Evolutionary conservation across 441 rosid species (phyloP).

Genomic region (Corymbia citriodora): DNA sequence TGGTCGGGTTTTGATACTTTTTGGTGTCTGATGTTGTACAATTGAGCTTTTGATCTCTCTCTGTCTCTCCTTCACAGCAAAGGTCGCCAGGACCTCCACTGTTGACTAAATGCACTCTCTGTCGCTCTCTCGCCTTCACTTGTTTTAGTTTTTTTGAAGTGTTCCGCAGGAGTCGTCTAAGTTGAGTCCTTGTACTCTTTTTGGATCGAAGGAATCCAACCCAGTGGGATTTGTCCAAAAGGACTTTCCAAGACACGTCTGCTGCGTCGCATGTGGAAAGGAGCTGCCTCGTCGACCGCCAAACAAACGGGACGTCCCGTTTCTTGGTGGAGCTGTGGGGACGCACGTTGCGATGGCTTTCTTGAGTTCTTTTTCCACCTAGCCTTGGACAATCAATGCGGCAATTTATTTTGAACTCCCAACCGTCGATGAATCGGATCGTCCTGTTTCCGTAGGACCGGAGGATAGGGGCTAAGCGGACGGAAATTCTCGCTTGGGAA

Average conservation of each 20-base stretch:
- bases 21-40: neutral
- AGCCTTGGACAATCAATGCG: neutral
- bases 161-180: neutral
- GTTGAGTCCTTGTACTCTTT: neutral
- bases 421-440: neutral
- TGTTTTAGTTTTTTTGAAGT: too few relatives aligned
- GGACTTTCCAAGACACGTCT: neutral
- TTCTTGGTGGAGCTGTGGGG: neutral
- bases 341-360: neutral
- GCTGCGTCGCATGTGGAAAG: neutral
- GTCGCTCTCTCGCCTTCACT: neutral
- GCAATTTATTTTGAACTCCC: neutral
- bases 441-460: neutral
- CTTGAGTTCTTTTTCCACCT: neutral
- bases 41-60: neutral
- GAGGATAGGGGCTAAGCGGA: neutral
- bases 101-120: neutral
- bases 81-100: neutral
- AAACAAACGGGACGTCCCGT: neutral
- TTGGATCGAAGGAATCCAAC: neutral
- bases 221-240: neutral
- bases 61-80: neutral
- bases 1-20: neutral
- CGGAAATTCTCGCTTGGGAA: neutral
- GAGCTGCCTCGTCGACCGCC: neutral